Conservation (phyloP, 305 asterid species). For the Vinca major region DNA sequence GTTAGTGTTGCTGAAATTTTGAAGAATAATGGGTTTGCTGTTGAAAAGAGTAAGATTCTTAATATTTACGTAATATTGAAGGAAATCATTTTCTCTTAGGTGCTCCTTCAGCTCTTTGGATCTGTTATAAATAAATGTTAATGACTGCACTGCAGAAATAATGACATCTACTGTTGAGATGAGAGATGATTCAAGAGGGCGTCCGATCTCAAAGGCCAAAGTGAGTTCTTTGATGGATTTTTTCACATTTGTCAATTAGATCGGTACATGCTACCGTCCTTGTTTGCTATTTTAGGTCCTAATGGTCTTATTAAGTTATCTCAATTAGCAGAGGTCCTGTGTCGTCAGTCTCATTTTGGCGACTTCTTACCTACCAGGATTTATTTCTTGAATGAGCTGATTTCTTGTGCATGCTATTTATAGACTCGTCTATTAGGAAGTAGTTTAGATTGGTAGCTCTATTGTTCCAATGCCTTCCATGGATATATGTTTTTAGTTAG, state of each 20-base stretch:
- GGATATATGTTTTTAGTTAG: neutral
- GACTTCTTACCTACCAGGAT: neutral
- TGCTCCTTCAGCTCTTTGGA: neutral
- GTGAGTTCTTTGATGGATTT: conserved; percentile 15
- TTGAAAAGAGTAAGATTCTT: conserved; percentile 53
- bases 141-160: conserved; percentile 21
- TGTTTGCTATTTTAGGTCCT: neutral
- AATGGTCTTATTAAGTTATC: neutral
- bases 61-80: neutral
- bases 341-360: neutral
- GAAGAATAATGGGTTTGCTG: conserved; percentile 68
- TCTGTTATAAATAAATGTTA: neutral
- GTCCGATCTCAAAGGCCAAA: conserved; percentile 28
- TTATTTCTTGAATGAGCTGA: too few relatives aligned
- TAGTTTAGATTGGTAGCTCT: neutral
- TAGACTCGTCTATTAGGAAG: neutral
- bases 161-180: conserved; percentile 31
- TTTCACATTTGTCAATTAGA: neutral
- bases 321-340: neutral
- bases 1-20: conserved; percentile 70
- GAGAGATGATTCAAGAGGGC: conserved; percentile 28
- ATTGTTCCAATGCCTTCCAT: neutral
- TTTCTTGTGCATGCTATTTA: too few relatives aligned
- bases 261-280: too few relatives aligned
- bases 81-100: neutral